These are phyloP conservation scores for Gossypium schwendimanii DNA, from an alignment of 441 rosid genomes.

Conservation along the genomic window DNA sequence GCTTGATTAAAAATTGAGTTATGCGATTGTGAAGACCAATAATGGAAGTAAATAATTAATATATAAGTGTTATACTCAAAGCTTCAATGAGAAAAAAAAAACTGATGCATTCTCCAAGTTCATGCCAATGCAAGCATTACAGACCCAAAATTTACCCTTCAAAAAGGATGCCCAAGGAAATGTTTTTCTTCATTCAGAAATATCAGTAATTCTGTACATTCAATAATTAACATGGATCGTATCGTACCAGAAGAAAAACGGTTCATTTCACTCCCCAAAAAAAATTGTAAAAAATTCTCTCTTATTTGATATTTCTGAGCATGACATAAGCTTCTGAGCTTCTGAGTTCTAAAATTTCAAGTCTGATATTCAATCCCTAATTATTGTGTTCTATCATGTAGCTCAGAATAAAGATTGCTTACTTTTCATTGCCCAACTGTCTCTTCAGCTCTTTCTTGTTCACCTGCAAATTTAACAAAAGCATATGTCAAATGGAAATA, in stretches of 20 bases:
- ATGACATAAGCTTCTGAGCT: not conserved
- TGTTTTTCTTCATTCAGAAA: not conserved
- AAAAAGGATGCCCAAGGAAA: not conserved
- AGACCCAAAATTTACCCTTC: not conserved
- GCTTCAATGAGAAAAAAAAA: no score
- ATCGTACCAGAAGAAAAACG: not conserved
- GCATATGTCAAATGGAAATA: not conserved
- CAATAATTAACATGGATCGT: not conserved
- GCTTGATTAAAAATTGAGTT: no score
- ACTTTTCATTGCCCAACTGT: slow-evolving; percentile 35
- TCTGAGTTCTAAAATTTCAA: not conserved
- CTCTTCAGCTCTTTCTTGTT: slow-evolving; percentile 87
- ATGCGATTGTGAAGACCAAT: no score
- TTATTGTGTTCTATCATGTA: not conserved
- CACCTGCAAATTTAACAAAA: slow-evolving; percentile 41
- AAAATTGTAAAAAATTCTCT: not conserved
- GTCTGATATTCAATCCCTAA: not conserved
- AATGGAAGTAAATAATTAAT: no score
- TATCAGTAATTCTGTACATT: not conserved
- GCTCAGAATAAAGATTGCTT: slow-evolving; percentile 4
- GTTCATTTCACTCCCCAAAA: not conserved
- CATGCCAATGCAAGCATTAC: not conserved
- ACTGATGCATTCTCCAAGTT: not conserved
- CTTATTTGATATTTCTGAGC: not conserved
- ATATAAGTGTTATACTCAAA: no score